Evolutionary conservation across 208 protist genomes (phyloP).

Genomic region (Crithidia brevicula): DNA sequence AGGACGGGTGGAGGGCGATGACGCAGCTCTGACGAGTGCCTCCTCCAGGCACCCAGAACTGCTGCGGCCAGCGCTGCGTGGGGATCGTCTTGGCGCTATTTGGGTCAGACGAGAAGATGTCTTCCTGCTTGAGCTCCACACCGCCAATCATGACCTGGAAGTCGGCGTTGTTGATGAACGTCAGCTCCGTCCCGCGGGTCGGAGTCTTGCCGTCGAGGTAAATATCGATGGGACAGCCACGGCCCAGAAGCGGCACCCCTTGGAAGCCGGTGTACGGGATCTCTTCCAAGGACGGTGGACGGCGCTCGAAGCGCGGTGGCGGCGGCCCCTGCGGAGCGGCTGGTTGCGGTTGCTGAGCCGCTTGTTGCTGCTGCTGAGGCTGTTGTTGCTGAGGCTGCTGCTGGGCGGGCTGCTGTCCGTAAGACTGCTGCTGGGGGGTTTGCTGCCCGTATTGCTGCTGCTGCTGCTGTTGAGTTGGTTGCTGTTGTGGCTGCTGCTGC

Average conservation of each 20-base stretch:
- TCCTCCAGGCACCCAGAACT: conserved; percentile 64
- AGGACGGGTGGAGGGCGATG: conserved; percentile 86
- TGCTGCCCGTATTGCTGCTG: conserved; percentile 21
- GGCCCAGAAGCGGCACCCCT: conserved; percentile 61
- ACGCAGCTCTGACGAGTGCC: conserved; percentile 56
- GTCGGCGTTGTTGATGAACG: conserved; percentile 80
- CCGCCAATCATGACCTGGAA: conserved; percentile 75
- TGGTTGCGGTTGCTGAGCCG: conserved; percentile 39
- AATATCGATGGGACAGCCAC: conserved; percentile 84
- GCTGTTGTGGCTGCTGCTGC: conserved; percentile 21
- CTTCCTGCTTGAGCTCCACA: conserved; percentile 86
- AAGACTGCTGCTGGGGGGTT: conserved; percentile 20
- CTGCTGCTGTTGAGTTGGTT: conserved; percentile 18
- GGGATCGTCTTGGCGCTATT: conserved; percentile 75
- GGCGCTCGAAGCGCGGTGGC: conserved; percentile 72
- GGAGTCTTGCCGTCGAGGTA: conserved; percentile 85
- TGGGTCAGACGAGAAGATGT: conserved; percentile 75
- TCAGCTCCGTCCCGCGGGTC: conserved; percentile 85
- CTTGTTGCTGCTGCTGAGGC: conserved; percentile 33
- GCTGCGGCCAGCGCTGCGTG: conserved; percentile 85
- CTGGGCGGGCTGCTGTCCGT: conserved; percentile 28
- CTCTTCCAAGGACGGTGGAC: conserved; percentile 69
- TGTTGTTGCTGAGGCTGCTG: conserved; percentile 32
- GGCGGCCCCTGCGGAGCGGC: conserved; percentile 44
- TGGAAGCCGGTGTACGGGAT: conserved; percentile 74